Base-by-base conservation (phyloP, 2,329 filamentous ascomycete species). In the Botrytis medusae region DNA sequence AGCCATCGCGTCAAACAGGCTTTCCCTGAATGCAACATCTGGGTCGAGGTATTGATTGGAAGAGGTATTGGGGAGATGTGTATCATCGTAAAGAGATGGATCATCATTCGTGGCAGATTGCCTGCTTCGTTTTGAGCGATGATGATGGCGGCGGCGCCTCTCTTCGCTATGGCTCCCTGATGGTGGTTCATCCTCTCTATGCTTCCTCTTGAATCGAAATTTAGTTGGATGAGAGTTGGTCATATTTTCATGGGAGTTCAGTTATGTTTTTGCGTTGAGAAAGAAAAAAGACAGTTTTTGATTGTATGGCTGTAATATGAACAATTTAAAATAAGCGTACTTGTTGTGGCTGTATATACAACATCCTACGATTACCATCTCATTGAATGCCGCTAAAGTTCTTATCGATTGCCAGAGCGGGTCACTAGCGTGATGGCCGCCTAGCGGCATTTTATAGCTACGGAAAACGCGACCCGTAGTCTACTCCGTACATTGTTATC, bases 1-100 rank as follows among this genome's bases (percentile, higher is more conserved):
- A 54, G 94, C 95, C 83, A 99, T 91, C 46, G 96, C 96, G 82
- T 99, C 96, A 83, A 98, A 98, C 8, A 99, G 90, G 0, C 94
- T 97, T 82, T 97, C 93, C 44, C 93, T 91, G 82, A 99, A 99
- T 0, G 95, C 94, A 0, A 87, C 85, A 59, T 94, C 91, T 0
- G 93, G 87, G 77, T 92, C 89, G 25, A 93, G 84, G 0, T 78
- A 80, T 75, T 79, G 79, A 74, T 72, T 77, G 40, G 82, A 82
- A n/a, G 80, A 80, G 16, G 79, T 71, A 71, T 82, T 82, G 32
- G 82, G 81, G 12, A 82, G 78, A 73, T 83, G 81, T 12, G 81
- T 82, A 73, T 84, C 82, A 75, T 84, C 83, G 77, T 82, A 80
- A 64, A 80, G 74, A 32, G 80, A 74, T 12, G 81, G 81, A 62